Percentiles rank a stretch among this genome's conserved stretches.
phyloP scores from a whole-genome alignment of 352 stramenopile species.

The Pythium apleroticum region DNA sequence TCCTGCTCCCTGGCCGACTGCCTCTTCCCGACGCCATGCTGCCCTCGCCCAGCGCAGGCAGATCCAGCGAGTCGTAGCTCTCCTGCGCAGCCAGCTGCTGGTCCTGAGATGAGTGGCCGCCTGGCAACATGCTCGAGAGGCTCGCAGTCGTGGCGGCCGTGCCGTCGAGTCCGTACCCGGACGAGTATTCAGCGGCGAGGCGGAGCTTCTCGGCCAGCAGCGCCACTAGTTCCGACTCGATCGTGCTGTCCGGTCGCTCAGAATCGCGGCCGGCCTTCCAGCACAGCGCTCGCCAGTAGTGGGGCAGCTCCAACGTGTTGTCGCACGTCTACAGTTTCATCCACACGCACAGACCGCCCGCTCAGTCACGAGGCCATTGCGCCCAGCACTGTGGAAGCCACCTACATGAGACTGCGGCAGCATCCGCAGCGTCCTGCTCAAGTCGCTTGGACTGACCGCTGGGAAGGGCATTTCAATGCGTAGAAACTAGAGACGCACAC shows the following conservation, averaged over 20 bases:
- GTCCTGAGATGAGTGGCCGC: neutral
- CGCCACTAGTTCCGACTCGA: constrained; percentile 45
- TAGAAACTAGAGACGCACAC: constrained; percentile 46
- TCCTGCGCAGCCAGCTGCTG: constrained; percentile 26
- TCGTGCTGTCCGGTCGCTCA: constrained; percentile 18
- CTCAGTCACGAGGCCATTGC: neutral
- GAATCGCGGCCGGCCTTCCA: constrained; percentile 44
- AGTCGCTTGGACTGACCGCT: constrained; percentile 37
- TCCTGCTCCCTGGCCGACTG: constrained; percentile 19
- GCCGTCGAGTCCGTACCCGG: constrained; percentile 63
- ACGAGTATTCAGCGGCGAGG: constrained; percentile 58
- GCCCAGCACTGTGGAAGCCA: neutral
- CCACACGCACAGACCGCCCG: no score
- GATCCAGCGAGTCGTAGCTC: constrained; percentile 66
- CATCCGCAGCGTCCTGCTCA: constrained; percentile 55
- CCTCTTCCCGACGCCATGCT: constrained; percentile 18
- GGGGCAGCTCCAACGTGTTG: constrained; percentile 68
- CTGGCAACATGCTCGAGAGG: constrained; percentile 25
- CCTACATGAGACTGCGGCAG: constrained; percentile 72
- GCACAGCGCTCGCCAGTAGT: constrained; percentile 75
- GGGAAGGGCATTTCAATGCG: constrained; percentile 78
- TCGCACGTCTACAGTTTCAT: constrained; percentile 54
- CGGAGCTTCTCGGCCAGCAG: constrained; percentile 55
- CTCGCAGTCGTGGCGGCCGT: constrained; percentile 23
- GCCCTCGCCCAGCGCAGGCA: constrained; percentile 39